Evolutionary conservation across 2,329 filamentous ascomycete genomes (phyloP).

Genomic region (Exophiala sideris): DNA sequence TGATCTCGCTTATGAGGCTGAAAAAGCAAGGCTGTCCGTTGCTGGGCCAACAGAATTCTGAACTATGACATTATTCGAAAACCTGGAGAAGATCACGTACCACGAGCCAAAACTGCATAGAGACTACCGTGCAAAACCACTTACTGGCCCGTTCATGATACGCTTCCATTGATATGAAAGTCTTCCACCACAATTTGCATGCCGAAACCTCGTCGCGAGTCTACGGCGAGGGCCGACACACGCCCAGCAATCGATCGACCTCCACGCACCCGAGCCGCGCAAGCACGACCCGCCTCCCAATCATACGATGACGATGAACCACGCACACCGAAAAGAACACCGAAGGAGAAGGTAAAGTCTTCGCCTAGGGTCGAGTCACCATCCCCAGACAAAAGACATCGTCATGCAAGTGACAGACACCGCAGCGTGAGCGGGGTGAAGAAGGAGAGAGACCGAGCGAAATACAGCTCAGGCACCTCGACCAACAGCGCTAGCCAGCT

Average conservation of each 20-base stretch:
- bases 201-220: conserved; percentile 29
- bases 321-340: conserved; percentile 17
- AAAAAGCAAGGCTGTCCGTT: too few relatives aligned
- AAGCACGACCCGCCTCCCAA: conserved; percentile 8
- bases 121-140: too few relatives aligned
- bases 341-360: conserved; percentile 23
- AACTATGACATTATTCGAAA: too few relatives aligned
- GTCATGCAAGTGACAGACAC: conserved; percentile 30
- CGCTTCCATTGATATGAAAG: conserved; percentile 15
- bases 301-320: conserved; percentile 8
- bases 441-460: conserved; percentile 26
- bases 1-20: too few relatives aligned
- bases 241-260: conserved; percentile 32
- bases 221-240: conserved; percentile 30
- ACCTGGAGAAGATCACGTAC: too few relatives aligned
- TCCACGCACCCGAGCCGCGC: conserved; percentile 27
- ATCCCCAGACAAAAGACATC: conserved; percentile 20
- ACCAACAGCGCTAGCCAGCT: conserved; percentile 42
- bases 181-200: conserved; percentile 18
- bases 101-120: too few relatives aligned
- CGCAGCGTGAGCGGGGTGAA: conserved; percentile 25
- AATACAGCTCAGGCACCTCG: conserved; percentile 41
- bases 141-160: neutral
- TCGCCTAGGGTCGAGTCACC: conserved; percentile 21
- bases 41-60: too few relatives aligned